Conservation (phyloP, 257 asterid species). For the Jaltomata sinuosa region DNA sequence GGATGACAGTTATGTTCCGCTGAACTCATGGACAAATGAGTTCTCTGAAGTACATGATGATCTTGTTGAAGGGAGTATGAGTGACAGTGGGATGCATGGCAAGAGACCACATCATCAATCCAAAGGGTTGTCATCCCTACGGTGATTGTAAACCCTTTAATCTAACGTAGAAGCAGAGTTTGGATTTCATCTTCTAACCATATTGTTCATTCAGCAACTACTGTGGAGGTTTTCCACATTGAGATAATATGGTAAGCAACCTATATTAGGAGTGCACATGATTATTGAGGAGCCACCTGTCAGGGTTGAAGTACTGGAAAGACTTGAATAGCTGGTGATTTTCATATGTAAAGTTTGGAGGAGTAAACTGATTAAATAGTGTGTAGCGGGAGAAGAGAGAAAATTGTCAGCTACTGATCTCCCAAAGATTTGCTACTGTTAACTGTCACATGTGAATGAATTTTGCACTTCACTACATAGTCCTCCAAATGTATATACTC, state of each 20-base stretch:
- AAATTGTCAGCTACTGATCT: background rate
- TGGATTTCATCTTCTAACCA: background rate
- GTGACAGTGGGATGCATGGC: constrained; percentile 63
- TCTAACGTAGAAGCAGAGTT: background rate
- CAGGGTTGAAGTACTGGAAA: background rate
- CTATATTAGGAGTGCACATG: background rate
- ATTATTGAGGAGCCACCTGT: background rate
- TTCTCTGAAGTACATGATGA: constrained; percentile 64
- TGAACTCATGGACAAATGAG: constrained; percentile 52
- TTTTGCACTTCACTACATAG: background rate
- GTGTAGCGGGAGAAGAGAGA: background rate
- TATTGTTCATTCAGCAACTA: background rate
- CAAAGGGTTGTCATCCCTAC: constrained; percentile 31
- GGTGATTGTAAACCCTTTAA: constrained; percentile 33
- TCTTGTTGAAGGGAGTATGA: constrained; percentile 55
- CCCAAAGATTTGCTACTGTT: background rate
- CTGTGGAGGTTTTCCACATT: background rate
- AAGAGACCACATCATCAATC: constrained; percentile 34
- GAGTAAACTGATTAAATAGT: background rate
- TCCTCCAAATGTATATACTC: background rate
- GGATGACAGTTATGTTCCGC: constrained; percentile 83
- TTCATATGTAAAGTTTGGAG: background rate
- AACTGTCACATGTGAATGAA: background rate
- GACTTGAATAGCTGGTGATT: background rate
- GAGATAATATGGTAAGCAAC: background rate